These are phyloP conservation scores for Lepraria neglecta DNA, from an alignment of 495 filamentous ascomycete species.

Conservation along the genomic window DNA sequence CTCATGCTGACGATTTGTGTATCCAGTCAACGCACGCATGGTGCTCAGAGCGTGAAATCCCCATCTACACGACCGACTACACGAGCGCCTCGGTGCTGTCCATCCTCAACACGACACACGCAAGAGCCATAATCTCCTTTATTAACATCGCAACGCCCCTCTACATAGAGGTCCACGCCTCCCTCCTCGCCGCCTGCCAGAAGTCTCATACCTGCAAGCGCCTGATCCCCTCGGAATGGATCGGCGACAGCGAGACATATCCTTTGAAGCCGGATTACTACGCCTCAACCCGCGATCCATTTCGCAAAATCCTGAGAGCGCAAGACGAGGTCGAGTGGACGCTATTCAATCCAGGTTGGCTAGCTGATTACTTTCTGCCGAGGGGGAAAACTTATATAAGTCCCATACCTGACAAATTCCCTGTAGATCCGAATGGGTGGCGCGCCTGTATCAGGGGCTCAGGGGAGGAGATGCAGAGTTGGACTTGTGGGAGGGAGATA, in stretches of 20 bases:
- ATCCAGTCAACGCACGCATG: too few relatives aligned
- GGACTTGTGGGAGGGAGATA: conserved; percentile 18
- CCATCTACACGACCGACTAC: conserved; percentile 12
- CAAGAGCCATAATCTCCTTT: conserved; percentile 2
- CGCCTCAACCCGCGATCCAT: conserved; percentile 19
- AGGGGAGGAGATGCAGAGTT: conserved; percentile 22
- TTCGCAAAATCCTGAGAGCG: conserved; percentile 21
- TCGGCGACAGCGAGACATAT: conserved; percentile 26
- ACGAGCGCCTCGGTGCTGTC: background rate
- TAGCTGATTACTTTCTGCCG: conserved; percentile 31
- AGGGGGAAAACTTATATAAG: conserved; percentile 8
- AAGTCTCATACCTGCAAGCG: conserved; percentile 25
- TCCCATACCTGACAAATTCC: conserved; percentile 2
- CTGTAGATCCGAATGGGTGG: conserved; percentile 14
- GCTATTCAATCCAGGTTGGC: conserved; percentile 26
- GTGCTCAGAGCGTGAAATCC: background rate
- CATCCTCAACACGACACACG: conserved; percentile 11
- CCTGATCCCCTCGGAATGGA: conserved; percentile 31
- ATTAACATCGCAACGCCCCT: conserved; percentile 41
- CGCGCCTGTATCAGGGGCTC: conserved; percentile 12
- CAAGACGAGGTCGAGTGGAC: conserved; percentile 25
- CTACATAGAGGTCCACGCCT: conserved; percentile 15
- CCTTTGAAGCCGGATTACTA: conserved; percentile 25
- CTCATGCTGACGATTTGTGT: too few relatives aligned
- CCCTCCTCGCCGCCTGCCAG: conserved; percentile 25